Evolutionary conservation across 2,329 filamentous ascomycete genomes (phyloP), one percentile per base, ranked within the genome.

Genomic region (Phoma sp.): DNA sequence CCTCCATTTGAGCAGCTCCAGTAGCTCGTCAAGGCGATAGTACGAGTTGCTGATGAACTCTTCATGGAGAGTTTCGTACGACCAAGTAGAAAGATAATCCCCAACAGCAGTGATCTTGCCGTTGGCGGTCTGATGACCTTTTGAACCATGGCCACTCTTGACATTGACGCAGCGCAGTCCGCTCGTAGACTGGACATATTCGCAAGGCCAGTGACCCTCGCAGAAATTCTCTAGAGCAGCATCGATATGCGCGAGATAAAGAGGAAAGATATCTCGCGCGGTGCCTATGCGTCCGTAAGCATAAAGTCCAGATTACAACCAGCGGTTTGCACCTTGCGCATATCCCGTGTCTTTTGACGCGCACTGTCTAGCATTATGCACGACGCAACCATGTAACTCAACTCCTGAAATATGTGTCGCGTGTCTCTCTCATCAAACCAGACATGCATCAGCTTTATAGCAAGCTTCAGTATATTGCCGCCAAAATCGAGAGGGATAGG

Each of bases 381-480:
- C 0, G 80, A 82, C 8, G 81, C 79, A 17, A 83, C 74, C 77
- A 84, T 77, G 7, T 71, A 74, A 37, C 78, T 78, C 13, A 84
- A 62, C 35, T 78, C 71, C 33, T 75, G 63, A 55, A 82, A 82
- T 22, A 83, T n/a, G 59, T 71, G 43, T 65, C 51, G 64, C 54
- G 22, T 22, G 17, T 17, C 25, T 36, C 44, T 43, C 27, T 19
- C n/a, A 51, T 61, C 57, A 72, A 77, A 7, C 80, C 72, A 6
- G 12, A 31, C 12, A 31, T 31, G 29, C 29, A 31, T 31, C 4
- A 31, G 29, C 29, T 31, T 31, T 31, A 79, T 71, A 10, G 80
- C 81, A 2, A 83, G 70, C 51, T 81, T 78, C 4, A 82, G 67
- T 19, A 83, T 82, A 57, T 82, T 80, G 3, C 78, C 81, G 17